These are phyloP conservation scores for Rhodotorula mucilaginosa DNA, from an alignment of 1,284 basidiomycete species.

Conservation along the genomic window DNA sequence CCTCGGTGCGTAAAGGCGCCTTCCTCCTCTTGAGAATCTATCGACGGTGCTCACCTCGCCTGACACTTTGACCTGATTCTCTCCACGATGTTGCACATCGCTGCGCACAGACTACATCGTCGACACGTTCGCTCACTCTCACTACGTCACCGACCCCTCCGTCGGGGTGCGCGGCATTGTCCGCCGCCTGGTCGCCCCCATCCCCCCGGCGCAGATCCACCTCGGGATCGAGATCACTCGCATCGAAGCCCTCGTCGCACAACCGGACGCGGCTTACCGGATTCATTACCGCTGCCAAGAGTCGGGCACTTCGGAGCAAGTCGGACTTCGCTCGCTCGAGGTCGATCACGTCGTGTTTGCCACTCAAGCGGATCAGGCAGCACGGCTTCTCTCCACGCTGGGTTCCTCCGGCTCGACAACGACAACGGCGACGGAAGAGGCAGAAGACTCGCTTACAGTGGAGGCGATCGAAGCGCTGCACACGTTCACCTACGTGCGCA, in stretches of 20 bases:
- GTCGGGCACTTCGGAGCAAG: too few relatives aligned
- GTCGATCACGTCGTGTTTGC: slow-evolving; percentile 68
- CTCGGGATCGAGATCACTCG: slow-evolving; percentile 56
- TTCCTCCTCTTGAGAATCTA: not conserved
- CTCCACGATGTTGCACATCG: too few relatives aligned
- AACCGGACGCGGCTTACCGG: not conserved
- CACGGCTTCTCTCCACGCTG: slow-evolving; percentile 53
- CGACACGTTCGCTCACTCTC: slow-evolving; percentile 60
- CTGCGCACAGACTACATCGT: slow-evolving; percentile 60
- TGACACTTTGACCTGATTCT: not conserved
- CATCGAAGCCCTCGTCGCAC: slow-evolving; percentile 45
- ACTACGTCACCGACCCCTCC: slow-evolving; percentile 56
- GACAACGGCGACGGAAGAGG: not conserved
- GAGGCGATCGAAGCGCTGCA: slow-evolving; percentile 40
- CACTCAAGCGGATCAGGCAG: slow-evolving; percentile 65
- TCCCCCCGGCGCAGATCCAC: slow-evolving; percentile 55
- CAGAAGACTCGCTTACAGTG: too few relatives aligned
- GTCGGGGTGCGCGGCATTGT: slow-evolving; percentile 62
- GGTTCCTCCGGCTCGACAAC: not conserved
- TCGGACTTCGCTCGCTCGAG: slow-evolving; percentile 44
- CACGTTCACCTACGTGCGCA: slow-evolving; percentile 49
- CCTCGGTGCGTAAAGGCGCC: slow-evolving; percentile 54
- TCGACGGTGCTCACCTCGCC: not conserved
- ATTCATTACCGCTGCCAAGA: not conserved
- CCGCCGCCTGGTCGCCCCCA: slow-evolving; percentile 51